Evolutionary conservation across 1,139 yeast genomes (phyloP).

Genomic region (Taphrina communis): DNA sequence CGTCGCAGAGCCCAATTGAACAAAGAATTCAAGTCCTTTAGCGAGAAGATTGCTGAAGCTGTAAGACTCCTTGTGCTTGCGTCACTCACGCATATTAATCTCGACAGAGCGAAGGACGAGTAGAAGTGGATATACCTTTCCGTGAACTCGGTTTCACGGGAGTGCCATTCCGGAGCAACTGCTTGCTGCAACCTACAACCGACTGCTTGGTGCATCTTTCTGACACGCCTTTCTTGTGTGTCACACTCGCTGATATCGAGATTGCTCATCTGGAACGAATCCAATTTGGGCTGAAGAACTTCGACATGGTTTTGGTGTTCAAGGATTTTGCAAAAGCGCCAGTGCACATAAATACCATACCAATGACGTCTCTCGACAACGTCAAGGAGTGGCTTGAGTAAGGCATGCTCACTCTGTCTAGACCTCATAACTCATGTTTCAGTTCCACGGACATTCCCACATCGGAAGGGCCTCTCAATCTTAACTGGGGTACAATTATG

Average conservation of each 20-base stretch:
- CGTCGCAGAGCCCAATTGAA: slow-evolving; percentile 87
- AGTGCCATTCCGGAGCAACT: slow-evolving; percentile 94
- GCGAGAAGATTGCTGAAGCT: slow-evolving; percentile 88
- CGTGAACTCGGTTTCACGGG: slow-evolving; percentile 97
- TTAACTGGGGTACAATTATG: slow-evolving; percentile 96
- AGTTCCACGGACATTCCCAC: slow-evolving; percentile 72
- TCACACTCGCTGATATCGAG: slow-evolving; percentile 89
- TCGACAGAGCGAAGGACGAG: slow-evolving; percentile 54
- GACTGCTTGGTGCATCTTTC: slow-evolving; percentile 92
- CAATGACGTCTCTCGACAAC: slow-evolving; percentile 88
- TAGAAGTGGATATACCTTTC: slow-evolving; percentile 92
- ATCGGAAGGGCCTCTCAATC: slow-evolving; percentile 92
- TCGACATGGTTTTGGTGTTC: slow-evolving; percentile 92
- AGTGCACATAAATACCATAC: slow-evolving; percentile 91
- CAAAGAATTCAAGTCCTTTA: slow-evolving; percentile 87
- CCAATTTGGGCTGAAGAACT: slow-evolving; percentile 94
- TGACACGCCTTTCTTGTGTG: slow-evolving; percentile 93
- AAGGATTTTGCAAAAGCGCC: slow-evolving; percentile 88
- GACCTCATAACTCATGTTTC: background rate
- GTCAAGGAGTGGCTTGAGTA: slow-evolving; percentile 90
- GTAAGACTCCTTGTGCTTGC: slow-evolving; percentile 55
- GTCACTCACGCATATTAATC: background rate
- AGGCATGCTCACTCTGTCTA: background rate
- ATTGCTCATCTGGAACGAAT: slow-evolving; percentile 95
- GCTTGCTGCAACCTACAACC: slow-evolving; percentile 94